These are phyloP conservation scores for Guillardia theta DNA, from an alignment of 78 protist species.

Conservation along the genomic window DNA sequence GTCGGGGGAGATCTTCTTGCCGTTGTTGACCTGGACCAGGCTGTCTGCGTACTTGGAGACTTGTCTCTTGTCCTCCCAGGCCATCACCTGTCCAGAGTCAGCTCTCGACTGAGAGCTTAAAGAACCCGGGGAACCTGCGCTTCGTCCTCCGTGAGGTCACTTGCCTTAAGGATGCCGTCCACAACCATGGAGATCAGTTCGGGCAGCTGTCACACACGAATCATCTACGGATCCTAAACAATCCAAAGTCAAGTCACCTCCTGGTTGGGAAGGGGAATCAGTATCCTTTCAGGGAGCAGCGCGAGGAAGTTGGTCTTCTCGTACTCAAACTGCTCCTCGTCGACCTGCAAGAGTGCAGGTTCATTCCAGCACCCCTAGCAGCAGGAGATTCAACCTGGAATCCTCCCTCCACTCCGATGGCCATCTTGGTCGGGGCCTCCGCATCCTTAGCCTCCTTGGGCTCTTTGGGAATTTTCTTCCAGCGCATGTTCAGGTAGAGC, in stretches of 20 bases:
- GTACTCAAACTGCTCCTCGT: slow-evolving; percentile 53
- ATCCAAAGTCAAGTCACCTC: neutral
- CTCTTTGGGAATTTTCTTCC: neutral
- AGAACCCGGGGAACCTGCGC: neutral
- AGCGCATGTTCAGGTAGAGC: slow-evolving; percentile 61
- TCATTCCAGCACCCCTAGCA: neutral
- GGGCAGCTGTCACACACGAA: neutral
- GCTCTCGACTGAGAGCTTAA: neutral
- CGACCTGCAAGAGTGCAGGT: neutral
- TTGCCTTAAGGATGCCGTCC: neutral
- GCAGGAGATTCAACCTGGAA: neutral
- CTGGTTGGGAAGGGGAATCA: neutral
- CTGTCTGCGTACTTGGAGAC: slow-evolving; percentile 63
- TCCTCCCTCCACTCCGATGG: slow-evolving; percentile 62
- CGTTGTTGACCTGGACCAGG: slow-evolving; percentile 72
- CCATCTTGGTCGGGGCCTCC: slow-evolving; percentile 65
- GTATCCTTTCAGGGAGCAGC: neutral
- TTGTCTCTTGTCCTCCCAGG: slow-evolving; percentile 61
- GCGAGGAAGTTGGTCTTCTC: neutral
- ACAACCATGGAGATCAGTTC: neutral
- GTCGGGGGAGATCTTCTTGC: slow-evolving; percentile 54
- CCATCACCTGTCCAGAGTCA: slow-evolving; percentile 32
- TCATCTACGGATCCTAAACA: neutral
- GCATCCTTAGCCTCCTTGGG: slow-evolving; percentile 42
- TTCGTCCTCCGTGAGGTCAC: neutral